Conservation (phyloP, 2,329 filamentous ascomycete species). For the Cryphonectria parasitica region DNA sequence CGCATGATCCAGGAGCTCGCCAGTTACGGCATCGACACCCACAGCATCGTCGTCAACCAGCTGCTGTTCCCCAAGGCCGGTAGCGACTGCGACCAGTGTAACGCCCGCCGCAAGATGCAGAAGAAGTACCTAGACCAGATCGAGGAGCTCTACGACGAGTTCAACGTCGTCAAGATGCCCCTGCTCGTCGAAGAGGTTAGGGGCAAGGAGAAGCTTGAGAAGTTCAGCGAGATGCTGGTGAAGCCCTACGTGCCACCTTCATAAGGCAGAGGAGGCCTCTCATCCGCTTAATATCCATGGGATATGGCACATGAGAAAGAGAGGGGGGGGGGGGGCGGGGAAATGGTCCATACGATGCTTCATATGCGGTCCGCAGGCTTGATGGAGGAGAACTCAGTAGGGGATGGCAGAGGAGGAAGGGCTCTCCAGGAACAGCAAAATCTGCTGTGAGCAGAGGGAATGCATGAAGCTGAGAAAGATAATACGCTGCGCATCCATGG, state of each 20-base stretch:
- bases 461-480: background rate
- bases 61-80: conserved; percentile 87
- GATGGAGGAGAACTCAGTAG: background rate
- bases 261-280: background rate
- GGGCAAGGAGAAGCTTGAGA: conserved; percentile 91
- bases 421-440: background rate
- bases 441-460: background rate
- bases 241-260: conserved; percentile 72
- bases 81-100: conserved; percentile 92
- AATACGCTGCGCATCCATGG: background rate
- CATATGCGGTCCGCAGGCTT: background rate
- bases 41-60: conserved; percentile 98
- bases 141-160: conserved; percentile 97
- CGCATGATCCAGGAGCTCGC: conserved; percentile 99
- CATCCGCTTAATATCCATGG: background rate
- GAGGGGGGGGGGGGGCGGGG: too few relatives aligned
- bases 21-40: conserved; percentile 92
- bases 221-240: conserved; percentile 84
- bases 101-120: conserved; percentile 94
- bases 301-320: too few relatives aligned
- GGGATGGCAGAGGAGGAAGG: background rate
- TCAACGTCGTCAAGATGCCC: conserved; percentile 99
- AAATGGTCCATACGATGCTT: background rate
- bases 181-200: conserved; percentile 92
- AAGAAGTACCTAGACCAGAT: conserved; percentile 99